These are phyloP conservation scores for Mycena haematopus DNA, from an alignment of 768 basidiomycete genomes.

Conservation along the genomic window DNA sequence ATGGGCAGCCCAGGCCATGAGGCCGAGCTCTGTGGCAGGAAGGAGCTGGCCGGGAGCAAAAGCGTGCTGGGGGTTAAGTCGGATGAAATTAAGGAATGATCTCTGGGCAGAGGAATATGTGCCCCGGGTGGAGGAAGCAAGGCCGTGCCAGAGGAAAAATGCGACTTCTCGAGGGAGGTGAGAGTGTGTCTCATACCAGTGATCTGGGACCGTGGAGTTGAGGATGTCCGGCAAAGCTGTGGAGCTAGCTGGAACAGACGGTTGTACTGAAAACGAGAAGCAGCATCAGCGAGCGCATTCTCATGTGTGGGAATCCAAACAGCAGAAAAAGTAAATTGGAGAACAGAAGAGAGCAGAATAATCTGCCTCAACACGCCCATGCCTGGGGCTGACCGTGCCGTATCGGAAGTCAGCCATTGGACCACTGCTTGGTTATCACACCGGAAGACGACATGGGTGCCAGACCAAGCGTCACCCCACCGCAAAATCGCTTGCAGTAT, in stretches of 20 bases:
- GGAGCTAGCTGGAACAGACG: slow-evolving; percentile 21
- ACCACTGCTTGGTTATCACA: slow-evolving; percentile 39
- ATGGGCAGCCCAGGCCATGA: neutral
- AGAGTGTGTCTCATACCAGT: slow-evolving; percentile 17
- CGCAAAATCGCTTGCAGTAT: slow-evolving; percentile 38
- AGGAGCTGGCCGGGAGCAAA: neutral
- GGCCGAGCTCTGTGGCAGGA: neutral
- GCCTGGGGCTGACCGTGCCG: too few species aligned
- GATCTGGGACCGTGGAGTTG: slow-evolving; percentile 12
- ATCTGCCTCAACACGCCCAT: slow-evolving; percentile 12
- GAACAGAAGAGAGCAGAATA: slow-evolving; percentile 8
- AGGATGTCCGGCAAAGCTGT: slow-evolving; percentile 9
- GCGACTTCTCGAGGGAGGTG: slow-evolving; percentile 19
- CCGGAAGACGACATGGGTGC: slow-evolving; percentile 37
- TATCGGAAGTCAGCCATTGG: neutral
- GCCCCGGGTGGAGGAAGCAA: slow-evolving; percentile 17
- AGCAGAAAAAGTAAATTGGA: slow-evolving; percentile 25
- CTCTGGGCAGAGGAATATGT: slow-evolving; percentile 18
- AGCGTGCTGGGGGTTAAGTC: slow-evolving; percentile 4
- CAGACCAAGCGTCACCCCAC: slow-evolving; percentile 36
- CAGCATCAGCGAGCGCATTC: slow-evolving; percentile 27
- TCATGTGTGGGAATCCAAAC: slow-evolving; percentile 23
- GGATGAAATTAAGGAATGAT: slow-evolving; percentile 16
- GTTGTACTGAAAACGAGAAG: slow-evolving; percentile 29
- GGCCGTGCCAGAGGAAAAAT: slow-evolving; percentile 24